A percentile compares a stretch with the other conserved stretches of the same genome.
Conservation (phyloP, 352 stramenopile species). For the Pythium aquatile region DNA sequence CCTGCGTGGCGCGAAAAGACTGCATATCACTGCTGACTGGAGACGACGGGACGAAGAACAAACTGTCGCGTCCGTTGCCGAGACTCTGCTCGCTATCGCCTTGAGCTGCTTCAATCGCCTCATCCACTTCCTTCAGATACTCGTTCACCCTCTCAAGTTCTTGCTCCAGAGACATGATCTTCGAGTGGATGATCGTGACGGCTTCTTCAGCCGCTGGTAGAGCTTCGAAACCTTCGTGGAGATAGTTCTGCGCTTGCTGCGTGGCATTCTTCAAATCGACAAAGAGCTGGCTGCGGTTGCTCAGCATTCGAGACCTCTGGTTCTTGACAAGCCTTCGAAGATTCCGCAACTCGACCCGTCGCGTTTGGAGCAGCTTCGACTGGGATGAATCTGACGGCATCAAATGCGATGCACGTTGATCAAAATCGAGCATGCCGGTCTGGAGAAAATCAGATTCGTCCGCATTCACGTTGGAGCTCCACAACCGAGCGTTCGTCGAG, state of each 20-base stretch:
- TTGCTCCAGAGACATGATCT: constrained; percentile 75
- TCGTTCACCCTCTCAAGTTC: constrained; percentile 63
- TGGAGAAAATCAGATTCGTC: constrained; percentile 73
- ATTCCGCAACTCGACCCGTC: constrained; percentile 66
- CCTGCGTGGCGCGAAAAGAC: constrained; percentile 21
- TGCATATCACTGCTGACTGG: constrained; percentile 12
- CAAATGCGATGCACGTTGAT: constrained; percentile 30
- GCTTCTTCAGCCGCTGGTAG: constrained; percentile 73
- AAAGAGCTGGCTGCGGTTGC: constrained; percentile 77
- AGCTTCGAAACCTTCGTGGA: constrained; percentile 80
- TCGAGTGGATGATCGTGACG: constrained; percentile 80
- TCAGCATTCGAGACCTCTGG: constrained; percentile 76
- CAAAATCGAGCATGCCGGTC: constrained; percentile 67
- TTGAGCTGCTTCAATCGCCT: constrained; percentile 66
- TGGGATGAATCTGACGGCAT: constrained; percentile 14
- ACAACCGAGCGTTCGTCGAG: constrained; percentile 72
- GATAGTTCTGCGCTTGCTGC: constrained; percentile 80
- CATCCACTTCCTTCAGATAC: constrained; percentile 72
- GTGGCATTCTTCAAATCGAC: constrained; percentile 80
- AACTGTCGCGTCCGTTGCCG: constrained; percentile 48
- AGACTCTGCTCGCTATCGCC: constrained; percentile 49
- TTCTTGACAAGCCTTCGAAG: constrained; percentile 79
- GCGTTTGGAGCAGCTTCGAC: constrained; percentile 58
- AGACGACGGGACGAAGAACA: constrained; percentile 43
- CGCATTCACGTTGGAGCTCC: constrained; percentile 63